A percentile compares a stretch with the other conserved stretches of the same genome.
These are phyloP conservation scores for Choiromyces venosus DNA, from an alignment of 495 filamentous ascomycete species.

Conservation along the genomic window DNA sequence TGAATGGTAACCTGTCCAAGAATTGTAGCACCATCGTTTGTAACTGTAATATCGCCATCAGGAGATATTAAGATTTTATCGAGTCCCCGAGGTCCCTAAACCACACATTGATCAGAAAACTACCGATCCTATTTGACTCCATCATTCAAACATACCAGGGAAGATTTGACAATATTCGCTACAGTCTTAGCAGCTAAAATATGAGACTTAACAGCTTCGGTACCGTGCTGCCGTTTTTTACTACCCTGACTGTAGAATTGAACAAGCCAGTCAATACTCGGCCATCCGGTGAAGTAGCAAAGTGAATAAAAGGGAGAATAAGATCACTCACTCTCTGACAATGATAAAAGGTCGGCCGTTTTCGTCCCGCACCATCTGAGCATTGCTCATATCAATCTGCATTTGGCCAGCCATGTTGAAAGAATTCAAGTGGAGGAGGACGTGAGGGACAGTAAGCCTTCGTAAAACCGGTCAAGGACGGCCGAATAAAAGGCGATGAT, in stretches of 20 bases:
- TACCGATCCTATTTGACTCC: slow-evolving; percentile 4
- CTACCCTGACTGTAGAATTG: slow-evolving; percentile 70
- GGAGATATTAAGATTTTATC: slow-evolving; percentile 99
- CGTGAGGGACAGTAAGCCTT: not conserved
- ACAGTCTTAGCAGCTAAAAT: slow-evolving; percentile 95
- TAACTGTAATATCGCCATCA: slow-evolving; percentile 98
- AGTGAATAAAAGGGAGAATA: not conserved
- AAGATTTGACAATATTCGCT: slow-evolving; percentile 94
- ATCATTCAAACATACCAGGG: slow-evolving; percentile 51
- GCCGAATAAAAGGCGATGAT: not conserved
- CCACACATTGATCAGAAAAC: slow-evolving; percentile 8
- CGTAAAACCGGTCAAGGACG: not conserved
- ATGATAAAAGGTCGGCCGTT: slow-evolving; percentile 95
- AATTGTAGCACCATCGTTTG: slow-evolving; percentile 98
- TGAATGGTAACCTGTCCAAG: slow-evolving; percentile 61
- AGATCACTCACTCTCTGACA: slow-evolving; percentile 80
- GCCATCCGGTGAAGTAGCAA: not conserved
- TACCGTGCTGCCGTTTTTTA: slow-evolving; percentile 95
- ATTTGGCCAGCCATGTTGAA: slow-evolving; percentile 41
- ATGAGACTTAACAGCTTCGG: slow-evolving; percentile 94
- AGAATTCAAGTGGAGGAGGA: slow-evolving; percentile 7
- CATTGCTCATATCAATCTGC: slow-evolving; percentile 48
- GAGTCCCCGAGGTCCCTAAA: slow-evolving; percentile 80
- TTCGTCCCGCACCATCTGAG: slow-evolving; percentile 81
- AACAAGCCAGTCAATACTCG: not conserved